Evolutionary conservation across 2,329 filamentous ascomycete species (phyloP).

Genomic region (Myrmaecium sp.): DNA sequence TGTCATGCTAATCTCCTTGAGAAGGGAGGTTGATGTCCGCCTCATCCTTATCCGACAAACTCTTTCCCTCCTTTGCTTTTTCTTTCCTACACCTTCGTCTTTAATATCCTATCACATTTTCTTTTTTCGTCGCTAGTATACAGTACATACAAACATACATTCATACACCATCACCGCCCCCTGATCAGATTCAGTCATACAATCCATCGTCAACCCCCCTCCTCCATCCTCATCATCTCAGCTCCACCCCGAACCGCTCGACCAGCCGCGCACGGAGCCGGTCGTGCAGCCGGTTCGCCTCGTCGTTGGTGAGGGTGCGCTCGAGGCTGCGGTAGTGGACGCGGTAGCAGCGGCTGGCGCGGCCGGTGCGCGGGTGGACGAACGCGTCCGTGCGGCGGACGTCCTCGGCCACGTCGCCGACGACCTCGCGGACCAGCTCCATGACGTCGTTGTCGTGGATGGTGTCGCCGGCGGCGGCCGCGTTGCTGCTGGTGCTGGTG

Average conservation of each 20-base stretch:
- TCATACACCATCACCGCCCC: background rate
- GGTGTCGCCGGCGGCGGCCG: slow-evolving; percentile 14
- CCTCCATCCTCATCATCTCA: slow-evolving; percentile 37
- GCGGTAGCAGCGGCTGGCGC: slow-evolving; percentile 76
- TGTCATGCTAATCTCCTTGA: too few relatives aligned
- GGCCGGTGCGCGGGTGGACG: slow-evolving; percentile 66
- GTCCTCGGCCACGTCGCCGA: slow-evolving; percentile 77
- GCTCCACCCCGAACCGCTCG: slow-evolving; percentile 57
- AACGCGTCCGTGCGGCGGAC: slow-evolving; percentile 76
- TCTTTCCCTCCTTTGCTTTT: too few relatives aligned
- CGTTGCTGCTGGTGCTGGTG: slow-evolving; percentile 19
- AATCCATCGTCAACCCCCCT: background rate
- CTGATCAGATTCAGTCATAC: background rate
- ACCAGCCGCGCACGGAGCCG: slow-evolving; percentile 49
- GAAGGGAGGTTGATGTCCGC: too few relatives aligned
- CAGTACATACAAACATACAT: too few relatives aligned
- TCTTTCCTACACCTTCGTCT: too few relatives aligned
- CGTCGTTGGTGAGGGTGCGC: slow-evolving; percentile 69
- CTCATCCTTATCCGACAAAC: too few relatives aligned
- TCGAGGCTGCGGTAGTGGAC: slow-evolving; percentile 90
- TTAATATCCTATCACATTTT: too few relatives aligned
- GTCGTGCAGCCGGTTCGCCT: slow-evolving; percentile 62
- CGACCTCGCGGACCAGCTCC: slow-evolving; percentile 69
- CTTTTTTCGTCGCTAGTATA: too few relatives aligned
- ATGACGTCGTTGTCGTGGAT: slow-evolving; percentile 96